Evolutionary conservation across 1,284 basidiomycete species (phyloP), one percentile per base, ranked within the genome.

Genomic region (Mycosarcoma maydis): DNA sequence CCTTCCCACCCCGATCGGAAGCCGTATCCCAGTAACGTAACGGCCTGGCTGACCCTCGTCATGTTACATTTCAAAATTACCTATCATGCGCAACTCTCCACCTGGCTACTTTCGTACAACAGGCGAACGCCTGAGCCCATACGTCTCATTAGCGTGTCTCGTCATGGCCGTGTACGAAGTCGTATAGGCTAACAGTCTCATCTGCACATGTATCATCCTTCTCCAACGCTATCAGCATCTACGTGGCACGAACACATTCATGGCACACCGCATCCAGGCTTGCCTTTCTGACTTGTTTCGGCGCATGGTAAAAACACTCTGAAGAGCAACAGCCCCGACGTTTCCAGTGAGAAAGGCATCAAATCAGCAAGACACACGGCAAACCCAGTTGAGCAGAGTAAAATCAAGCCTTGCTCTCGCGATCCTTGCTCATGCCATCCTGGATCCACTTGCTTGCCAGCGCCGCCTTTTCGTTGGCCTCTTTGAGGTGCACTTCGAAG

Each of bases 61-160:
- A n/a, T n/a, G n/a, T n/a, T n/a, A n/a, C n/a, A n/a, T n/a, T n/a
- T n/a, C 43, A 4, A 10, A 19, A 17, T 23, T 27, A 20, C 22
- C 37, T 33, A 26, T 19, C 32, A 16, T 49, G 8, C 36, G 16
- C 32, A 7, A 4, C 33, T 34, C 33, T 13, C 10, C 16, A 16
- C 33, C n/a, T 33, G 9, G 29, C 9, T 22, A 24, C 30, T 30
- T 10, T 29, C 10, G 51, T n/a, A n/a, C n/a, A 5, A 42, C 61
- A 80, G 80, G 80, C 48, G 80, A 81, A 53, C 66, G 80, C 13
- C 42, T 81, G 19, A 78, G 76, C 17, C 80, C 80, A 4, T 81
- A 81, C 45, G 78, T 78, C 32, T 78, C 78, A 17, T 42, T 81
- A 33, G 78, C 76, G 5, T 80, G 78, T 52, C 51, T 81, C 43